A percentile compares a stretch with the other conserved stretches of the same genome.
These are phyloP conservation scores for Chytriomyces hyalinus DNA, from an alignment of 192 early-diverging fungal genomes.

Conservation along the genomic window DNA sequence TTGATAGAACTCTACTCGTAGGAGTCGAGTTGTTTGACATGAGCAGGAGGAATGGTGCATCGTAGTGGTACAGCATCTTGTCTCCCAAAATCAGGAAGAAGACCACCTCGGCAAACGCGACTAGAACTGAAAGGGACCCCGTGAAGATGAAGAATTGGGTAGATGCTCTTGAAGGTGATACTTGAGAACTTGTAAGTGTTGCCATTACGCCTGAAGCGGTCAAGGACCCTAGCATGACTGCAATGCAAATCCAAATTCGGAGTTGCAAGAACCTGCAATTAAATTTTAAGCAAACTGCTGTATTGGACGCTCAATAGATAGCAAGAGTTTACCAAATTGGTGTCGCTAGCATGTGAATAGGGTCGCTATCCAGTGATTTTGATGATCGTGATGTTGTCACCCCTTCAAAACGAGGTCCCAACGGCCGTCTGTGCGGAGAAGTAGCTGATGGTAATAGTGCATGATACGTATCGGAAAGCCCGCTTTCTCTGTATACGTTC, in stretches of 20 bases:
- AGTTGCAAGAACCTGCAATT: constrained; percentile 22
- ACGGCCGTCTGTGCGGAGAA: too few relatives aligned
- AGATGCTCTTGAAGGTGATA: constrained; percentile 9
- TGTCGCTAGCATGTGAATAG: too few relatives aligned
- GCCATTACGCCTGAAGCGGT: neutral
- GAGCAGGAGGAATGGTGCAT: constrained; percentile 20
- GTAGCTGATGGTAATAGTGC: too few relatives aligned
- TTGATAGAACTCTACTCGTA: neutral
- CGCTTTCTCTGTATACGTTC: too few relatives aligned
- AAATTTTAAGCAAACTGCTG: neutral
- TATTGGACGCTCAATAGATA: too few relatives aligned
- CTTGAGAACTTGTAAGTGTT: neutral
- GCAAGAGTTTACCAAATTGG: too few relatives aligned
- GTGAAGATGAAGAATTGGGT: constrained; percentile 11
- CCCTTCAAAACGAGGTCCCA: too few relatives aligned
- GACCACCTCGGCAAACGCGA: neutral
- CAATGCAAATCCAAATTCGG: constrained; percentile 15
- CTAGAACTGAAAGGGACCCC: neutral
- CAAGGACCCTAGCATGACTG: neutral
- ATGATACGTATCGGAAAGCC: too few relatives aligned
- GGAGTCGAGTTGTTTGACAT: neutral
- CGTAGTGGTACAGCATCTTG: constrained; percentile 31
- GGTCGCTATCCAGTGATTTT: too few relatives aligned
- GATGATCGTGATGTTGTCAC: too few relatives aligned
- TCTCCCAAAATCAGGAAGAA: neutral